Evolutionary conservation across 495 filamentous ascomycete species (phyloP), one percentile per base, ranked within the genome.

Genomic region (Recurvomyces mirabilis): DNA sequence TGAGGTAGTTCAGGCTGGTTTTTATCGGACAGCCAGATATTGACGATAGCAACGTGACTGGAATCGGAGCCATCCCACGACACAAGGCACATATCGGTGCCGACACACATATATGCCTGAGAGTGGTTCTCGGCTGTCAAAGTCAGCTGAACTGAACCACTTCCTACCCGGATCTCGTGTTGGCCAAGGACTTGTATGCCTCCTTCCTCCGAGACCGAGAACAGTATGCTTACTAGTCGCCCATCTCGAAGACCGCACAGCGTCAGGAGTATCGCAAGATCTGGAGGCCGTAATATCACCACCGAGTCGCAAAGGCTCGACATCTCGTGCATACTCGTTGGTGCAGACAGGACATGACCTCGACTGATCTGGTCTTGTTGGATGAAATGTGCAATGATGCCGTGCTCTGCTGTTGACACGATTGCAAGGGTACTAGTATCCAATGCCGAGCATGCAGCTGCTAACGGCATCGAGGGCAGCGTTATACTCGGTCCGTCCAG

Each of bases 171-270:
- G 23, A 46, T 14, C 22, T 18, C 38, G 13, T 34, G 30, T n/a
- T 10, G 19, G 23, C 34, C 30, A 17, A 14, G 39, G 39, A 18
- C 19, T 31, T 36, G 6, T 40, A 44, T 1, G 2, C 28, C 19
- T 13, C 43, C 17, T 9, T 43, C 36, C 3, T 15, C 20, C 19
- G 29, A 19, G 19, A 23, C 22, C 14, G 7, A 25, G 2, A 40
- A 11, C 28, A 22, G 15, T 17, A 37, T 5, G 22, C 32, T 42
- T 10, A 47, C 17, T 44, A 60, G n/a, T 10, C 35, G 47, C 10
- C 60, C 60, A 25, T 63, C 51, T 20, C 60, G 58, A 17, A 55
- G 48, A 1, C 60, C 60, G 34, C 58, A 57, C 3, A 56, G 37
- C 25, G 58, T 11, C 24, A 53, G 5, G 22, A 41, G 17, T 3